Conservation (phyloP, 1,284 basidiomycete species). For the Golubevia pallescens region DNA sequence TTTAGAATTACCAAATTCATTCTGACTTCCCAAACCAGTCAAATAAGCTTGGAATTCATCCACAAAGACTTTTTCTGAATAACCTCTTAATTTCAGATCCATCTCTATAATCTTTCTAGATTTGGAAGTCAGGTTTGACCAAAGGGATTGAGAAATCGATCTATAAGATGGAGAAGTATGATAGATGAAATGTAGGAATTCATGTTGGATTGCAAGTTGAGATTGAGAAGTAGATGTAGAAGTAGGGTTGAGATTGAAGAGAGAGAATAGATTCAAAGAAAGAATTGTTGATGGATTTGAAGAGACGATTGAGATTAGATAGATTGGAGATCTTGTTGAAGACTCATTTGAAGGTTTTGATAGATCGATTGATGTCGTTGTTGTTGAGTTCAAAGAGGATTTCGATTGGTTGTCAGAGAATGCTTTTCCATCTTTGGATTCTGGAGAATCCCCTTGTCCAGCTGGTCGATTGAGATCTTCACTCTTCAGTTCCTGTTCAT, state of each 20-base stretch:
- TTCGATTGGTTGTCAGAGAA: neutral
- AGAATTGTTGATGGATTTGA: slow-evolving; percentile 22
- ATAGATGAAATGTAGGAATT: slow-evolving; percentile 52
- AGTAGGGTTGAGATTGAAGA: neutral
- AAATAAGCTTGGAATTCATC: slow-evolving; percentile 59
- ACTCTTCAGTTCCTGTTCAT: too few species aligned
- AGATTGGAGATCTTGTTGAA: slow-evolving; percentile 15
- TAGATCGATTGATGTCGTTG: neutral
- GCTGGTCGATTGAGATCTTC: too few species aligned
- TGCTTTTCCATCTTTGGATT: neutral
- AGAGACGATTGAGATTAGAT: slow-evolving; percentile 45
- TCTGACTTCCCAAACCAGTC: slow-evolving; percentile 1
- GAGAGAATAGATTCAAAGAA: neutral
- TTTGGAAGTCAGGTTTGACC: slow-evolving; percentile 20
- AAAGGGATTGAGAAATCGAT: slow-evolving; percentile 19
- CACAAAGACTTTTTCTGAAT: slow-evolving; percentile 33
- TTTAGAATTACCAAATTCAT: too few species aligned
- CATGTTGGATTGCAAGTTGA: slow-evolving; percentile 33
- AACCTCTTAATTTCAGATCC: slow-evolving; percentile 46
- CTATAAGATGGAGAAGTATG: slow-evolving; percentile 41
- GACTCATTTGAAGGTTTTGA: neutral
- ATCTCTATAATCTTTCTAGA: slow-evolving; percentile 34
- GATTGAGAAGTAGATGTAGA: too few species aligned
- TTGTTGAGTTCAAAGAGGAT: neutral
- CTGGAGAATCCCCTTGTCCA: neutral